Percentiles rank a stretch among this genome's conserved stretches.
Evolutionary conservation across 139 green algal genomes (phyloP).

Genomic region (Chlamydomonas sp.): DNA sequence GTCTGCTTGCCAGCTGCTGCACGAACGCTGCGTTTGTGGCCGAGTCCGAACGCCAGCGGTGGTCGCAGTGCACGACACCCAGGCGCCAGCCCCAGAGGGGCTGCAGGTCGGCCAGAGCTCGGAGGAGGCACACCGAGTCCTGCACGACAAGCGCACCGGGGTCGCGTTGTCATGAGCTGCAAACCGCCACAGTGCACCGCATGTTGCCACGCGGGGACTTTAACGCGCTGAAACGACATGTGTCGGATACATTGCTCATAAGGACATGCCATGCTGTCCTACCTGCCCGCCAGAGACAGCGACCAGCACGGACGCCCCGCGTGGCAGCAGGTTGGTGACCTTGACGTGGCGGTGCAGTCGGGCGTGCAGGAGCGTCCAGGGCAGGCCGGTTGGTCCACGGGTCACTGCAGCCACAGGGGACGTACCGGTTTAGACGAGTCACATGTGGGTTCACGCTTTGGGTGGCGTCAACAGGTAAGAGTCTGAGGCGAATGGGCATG

Average conservation of each 20-base stretch:
- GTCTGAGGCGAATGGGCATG: too few relatives aligned
- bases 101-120: constrained; percentile 46
- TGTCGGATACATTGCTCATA: too few relatives aligned
- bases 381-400: neutral
- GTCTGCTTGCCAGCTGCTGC: neutral
- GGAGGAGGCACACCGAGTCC: constrained; percentile 56
- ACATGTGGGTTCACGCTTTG: neutral
- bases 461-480: too few relatives aligned
- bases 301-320: constrained; percentile 26
- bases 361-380: constrained; percentile 28
- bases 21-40: constrained; percentile 49
- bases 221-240: neutral
- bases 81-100: constrained; percentile 37
- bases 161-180: neutral
- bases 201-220: neutral
- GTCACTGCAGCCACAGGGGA: neutral
- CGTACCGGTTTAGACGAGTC: neutral
- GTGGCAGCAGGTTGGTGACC: constrained; percentile 4
- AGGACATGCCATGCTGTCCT: neutral
- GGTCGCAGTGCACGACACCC: constrained; percentile 53
- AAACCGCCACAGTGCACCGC: neutral
- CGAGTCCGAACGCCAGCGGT: constrained; percentile 50
- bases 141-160: neutral
- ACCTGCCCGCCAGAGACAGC: constrained; percentile 50
- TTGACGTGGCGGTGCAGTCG: constrained; percentile 18